Evolutionary conservation across 78 protist species (phyloP).

Genomic region (Dictyostelium brefeldianum): DNA sequence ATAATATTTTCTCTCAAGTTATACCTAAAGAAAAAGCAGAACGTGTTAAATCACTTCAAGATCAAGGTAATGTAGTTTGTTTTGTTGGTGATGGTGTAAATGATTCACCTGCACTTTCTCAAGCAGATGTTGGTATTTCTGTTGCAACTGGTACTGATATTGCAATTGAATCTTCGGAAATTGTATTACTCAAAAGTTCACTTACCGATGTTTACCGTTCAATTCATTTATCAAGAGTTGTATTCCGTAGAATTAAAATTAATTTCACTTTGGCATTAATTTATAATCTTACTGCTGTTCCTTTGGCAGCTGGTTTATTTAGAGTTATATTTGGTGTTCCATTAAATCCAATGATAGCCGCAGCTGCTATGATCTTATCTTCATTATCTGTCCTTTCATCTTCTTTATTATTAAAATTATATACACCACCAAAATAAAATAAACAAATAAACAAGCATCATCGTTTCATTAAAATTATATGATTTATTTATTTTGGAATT

Average conservation of each 20-base stretch:
- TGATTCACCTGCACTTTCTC: conserved; percentile 91
- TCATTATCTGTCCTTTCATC: conserved; percentile 77
- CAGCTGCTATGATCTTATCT: conserved; percentile 76
- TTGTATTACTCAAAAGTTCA: conserved; percentile 84
- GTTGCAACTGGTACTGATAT: conserved; percentile 93
- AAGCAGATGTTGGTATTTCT: conserved; percentile 93
- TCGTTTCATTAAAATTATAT: not conserved
- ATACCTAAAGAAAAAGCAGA: conserved; percentile 91
- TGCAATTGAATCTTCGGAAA: conserved; percentile 93
- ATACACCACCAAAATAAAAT: conserved; percentile 33
- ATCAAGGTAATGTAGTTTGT: conserved; percentile 81
- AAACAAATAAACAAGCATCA: not conserved
- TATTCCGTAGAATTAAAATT: conserved; percentile 86
- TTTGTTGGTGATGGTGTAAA: conserved; percentile 97
- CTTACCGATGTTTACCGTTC: conserved; percentile 89
- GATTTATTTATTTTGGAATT: not conserved
- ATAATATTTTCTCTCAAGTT: conserved; percentile 75
- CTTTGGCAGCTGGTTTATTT: conserved; percentile 86
- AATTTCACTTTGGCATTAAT: conserved; percentile 94
- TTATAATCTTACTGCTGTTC: conserved; percentile 89
- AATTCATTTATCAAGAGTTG: conserved; percentile 85
- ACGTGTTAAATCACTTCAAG: conserved; percentile 86
- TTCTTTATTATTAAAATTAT: conserved; percentile 68
- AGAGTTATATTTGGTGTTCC: conserved; percentile 58
- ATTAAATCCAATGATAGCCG: conserved; percentile 84